Conservation (phyloP, 805 yeast species). For the Pichia cabralensis region DNA sequence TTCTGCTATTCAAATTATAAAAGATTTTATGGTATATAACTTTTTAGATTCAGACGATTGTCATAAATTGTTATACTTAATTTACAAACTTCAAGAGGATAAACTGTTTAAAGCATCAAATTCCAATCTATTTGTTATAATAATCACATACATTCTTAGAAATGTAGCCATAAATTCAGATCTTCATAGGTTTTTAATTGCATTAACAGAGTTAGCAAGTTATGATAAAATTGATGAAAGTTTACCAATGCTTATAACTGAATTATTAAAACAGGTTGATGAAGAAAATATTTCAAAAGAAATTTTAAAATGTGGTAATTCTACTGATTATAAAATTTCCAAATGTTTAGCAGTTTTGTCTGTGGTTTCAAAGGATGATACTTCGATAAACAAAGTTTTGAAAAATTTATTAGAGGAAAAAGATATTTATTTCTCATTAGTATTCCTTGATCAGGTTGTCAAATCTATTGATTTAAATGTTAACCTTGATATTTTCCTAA, state of each 20-base stretch:
- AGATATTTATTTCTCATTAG: conserved; percentile 23
- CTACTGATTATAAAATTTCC: conserved; percentile 18
- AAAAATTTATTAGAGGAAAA: conserved; percentile 13
- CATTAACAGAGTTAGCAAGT: conserved; percentile 12
- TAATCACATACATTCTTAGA: conserved; percentile 9
- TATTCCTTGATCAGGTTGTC: conserved; percentile 43
- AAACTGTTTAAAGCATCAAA: conserved; percentile 10
- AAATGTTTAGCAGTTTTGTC: conserved; percentile 26
- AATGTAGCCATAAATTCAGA: conserved; percentile 1
- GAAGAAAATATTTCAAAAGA: conserved; percentile 10
- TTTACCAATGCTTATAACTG: conserved; percentile 12
- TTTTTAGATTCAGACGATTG: conserved; percentile 10
- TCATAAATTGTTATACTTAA: conserved; percentile 1
- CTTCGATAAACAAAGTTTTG: conserved; percentile 16
- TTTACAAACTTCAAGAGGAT: conserved; percentile 8
- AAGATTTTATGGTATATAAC: conserved; percentile 3
- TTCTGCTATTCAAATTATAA: conserved; percentile 13
- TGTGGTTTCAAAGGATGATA: conserved; percentile 26
- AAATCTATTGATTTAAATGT: conserved; percentile 25
- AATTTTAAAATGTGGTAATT: conserved; percentile 13
- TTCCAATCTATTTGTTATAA: conserved; percentile 5
- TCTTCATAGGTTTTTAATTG: conserved; percentile 8
- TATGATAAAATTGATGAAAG: conserved; percentile 14
- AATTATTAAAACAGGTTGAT: conserved; percentile 10
- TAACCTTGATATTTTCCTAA: conserved; percentile 28